Base-by-base conservation (phyloP, 371 early-diverging fungal species). In the Vairimorpha necatrix region DNA sequence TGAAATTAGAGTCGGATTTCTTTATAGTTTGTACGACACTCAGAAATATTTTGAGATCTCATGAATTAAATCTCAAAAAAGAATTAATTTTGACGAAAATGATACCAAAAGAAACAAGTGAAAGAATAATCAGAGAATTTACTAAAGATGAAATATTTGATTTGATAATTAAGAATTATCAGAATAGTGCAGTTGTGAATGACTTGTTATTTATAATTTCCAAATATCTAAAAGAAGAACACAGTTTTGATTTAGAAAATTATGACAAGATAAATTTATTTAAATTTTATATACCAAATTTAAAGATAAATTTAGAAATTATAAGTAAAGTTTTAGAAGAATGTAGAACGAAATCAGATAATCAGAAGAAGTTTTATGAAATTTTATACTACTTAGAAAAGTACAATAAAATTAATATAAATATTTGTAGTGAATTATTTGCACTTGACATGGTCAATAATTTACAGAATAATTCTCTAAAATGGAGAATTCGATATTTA, bases 291-390 rank as follows among this genome's bases (percentile, higher is more conserved):
- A 26, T 72, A 9, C 32, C 39, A 3, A 33, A 9, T 22, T 47
- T 63, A 47, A 14, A n/a, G 1, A 16, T 47, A 32, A 48, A 36
- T 34, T 72, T 72, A 47, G 72, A 72, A 11, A n/a, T 62, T 24
- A 28, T 48, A 14, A 61, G 72, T 48, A 72, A 63, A 54, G 16
- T 72, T 30, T 34, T 72, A 16, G 72, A 72, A 20, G 24, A 54
- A 32, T 58, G 33, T 2, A 38, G 20, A 30, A 46, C 20, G 9
- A 62, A 72, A 33, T 28, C 32, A 2, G 24, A 48, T 13, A 20
- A 36, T 33, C 72, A 72, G 24, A 72, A 72, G 24, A 58, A 48
- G 38, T 24, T 56, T 22, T 72, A 72, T 34, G 62, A 72, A 34
- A 30, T 72, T 6, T 38, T 72, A 20, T 72, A 32, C n/a, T 47